A percentile compares a stretch with the other conserved stretches of the same genome.
phyloP scores from a whole-genome alignment of 2,329 filamentous ascomycete genomes.

The Calonectria crousiana region DNA sequence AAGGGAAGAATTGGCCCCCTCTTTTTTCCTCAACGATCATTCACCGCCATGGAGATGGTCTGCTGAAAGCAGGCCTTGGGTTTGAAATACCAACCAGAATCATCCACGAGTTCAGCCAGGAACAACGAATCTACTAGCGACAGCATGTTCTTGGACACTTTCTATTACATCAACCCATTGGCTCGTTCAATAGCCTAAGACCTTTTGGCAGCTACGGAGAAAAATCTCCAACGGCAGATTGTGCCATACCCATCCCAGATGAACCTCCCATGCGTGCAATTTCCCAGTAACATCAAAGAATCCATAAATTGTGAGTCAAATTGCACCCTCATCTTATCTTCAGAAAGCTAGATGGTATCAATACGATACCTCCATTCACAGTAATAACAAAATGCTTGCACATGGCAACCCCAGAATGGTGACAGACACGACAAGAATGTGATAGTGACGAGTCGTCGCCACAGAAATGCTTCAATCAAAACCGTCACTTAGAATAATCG shows the following conservation, averaged over 20 bases:
- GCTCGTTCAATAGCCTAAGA: neutral
- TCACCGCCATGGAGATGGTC: neutral
- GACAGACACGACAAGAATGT: neutral
- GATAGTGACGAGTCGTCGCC: neutral
- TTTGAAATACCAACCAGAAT: neutral
- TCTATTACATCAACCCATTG: neutral
- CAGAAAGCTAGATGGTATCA: neutral
- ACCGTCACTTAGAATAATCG: neutral
- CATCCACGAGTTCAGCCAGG: neutral
- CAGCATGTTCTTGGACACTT: neutral
- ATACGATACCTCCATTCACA: neutral
- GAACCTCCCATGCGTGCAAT: neutral
- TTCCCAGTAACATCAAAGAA: neutral
- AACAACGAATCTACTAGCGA: neutral
- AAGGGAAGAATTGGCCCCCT: neutral
- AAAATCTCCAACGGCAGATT: neutral
- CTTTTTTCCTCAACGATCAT: neutral
- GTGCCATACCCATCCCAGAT: neutral
- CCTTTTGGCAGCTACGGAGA: neutral
- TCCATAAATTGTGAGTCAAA: neutral
- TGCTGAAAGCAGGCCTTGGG: neutral
- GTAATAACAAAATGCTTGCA: neutral
- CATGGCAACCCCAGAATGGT: neutral
- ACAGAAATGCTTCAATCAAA: neutral
- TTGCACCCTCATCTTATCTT: neutral